Base-by-base conservation (phyloP, 2,329 filamentous ascomycete species). In the Didymella glomerata region DNA sequence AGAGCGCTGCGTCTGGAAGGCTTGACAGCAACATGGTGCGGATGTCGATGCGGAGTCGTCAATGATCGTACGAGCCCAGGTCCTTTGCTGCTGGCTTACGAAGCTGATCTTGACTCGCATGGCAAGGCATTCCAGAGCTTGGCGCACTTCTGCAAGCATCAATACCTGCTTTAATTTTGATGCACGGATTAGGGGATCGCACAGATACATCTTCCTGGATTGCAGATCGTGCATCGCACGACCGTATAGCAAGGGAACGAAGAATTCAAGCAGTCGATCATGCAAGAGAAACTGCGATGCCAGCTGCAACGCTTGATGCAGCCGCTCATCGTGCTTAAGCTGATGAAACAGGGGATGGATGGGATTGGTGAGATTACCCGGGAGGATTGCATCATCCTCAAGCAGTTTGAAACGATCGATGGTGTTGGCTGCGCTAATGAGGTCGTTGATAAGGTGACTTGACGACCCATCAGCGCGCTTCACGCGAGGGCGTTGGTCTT, bases 221-320 rank as follows among this genome's bases (percentile, higher is more conserved):
- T 51, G n/a, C 11, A 45, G 18, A 25, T 57, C 14, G 14, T 47
- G 54, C n/a, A 70, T 42, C 28, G 65, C 51, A 27, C 45, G 57
- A 27, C 74, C 74, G 30, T 71, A 69, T 1, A 73, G 54, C 22
- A 74, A 60, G 5, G 67, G 66, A 20, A 76, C 60, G 42, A 75
- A 77, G 53, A 74, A 77, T 34, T 65, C 61, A 5, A 77, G 62
- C 18, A 72, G 54, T 11, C 66, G 62, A 20, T 74, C 69, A 24
- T 70, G 57, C 8, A 65, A 48, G n/a, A 77, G 62, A 41, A 75
- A 75, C 24, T 73, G 71, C 3, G 75, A 76, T 20, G 74, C 75
- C 14, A 77, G 64, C 22, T 62, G 70, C 27, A 77, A 66, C 48
- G 65, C 62, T 38, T 69, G 70, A 8, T 63, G 53, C 45, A 73